These are phyloP conservation scores for Jatropha curcas DNA, from an alignment of 345 rosid genomes.

Conservation along the genomic window DNA sequence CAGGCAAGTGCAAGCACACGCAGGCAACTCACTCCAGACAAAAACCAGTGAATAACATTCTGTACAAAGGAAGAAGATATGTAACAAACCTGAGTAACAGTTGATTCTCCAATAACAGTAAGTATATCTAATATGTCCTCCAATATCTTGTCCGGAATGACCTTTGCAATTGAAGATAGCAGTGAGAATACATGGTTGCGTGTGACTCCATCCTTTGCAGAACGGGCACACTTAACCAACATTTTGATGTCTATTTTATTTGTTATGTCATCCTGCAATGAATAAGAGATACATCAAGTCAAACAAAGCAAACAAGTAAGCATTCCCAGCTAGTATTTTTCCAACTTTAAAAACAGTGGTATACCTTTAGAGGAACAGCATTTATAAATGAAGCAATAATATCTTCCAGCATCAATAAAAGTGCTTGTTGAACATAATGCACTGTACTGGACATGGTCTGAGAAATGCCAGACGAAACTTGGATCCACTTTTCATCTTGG, in stretches of 20 bases:
- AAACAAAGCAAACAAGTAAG: constrained; percentile 9
- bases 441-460: constrained; percentile 37
- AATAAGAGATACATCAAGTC: constrained; percentile 16
- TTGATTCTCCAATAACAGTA: constrained; percentile 71
- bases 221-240: constrained; percentile 68
- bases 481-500: constrained; percentile 34
- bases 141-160: constrained; percentile 59
- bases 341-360: constrained; percentile 18
- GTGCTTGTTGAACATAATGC: constrained; percentile 54
- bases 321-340: constrained; percentile 1
- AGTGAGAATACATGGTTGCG: constrained; percentile 66
- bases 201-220: constrained; percentile 55
- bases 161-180: constrained; percentile 59
- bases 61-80: constrained; percentile 16
- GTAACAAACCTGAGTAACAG: constrained; percentile 72
- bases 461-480: constrained; percentile 45
- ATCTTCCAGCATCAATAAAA: constrained; percentile 69
- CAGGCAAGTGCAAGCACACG: neutral
- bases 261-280: constrained; percentile 52
- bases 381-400: constrained; percentile 45
- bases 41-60: constrained; percentile 1
- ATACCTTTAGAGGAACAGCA: constrained; percentile 53
- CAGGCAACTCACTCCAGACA: neutral
- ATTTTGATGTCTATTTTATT: constrained; percentile 50
- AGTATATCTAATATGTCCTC: constrained; percentile 65